A percentile compares a stretch with the other conserved stretches of the same genome.
These are phyloP conservation scores for Oemleria cerasiformis DNA, from an alignment of 306 rosid species.

Conservation along the genomic window DNA sequence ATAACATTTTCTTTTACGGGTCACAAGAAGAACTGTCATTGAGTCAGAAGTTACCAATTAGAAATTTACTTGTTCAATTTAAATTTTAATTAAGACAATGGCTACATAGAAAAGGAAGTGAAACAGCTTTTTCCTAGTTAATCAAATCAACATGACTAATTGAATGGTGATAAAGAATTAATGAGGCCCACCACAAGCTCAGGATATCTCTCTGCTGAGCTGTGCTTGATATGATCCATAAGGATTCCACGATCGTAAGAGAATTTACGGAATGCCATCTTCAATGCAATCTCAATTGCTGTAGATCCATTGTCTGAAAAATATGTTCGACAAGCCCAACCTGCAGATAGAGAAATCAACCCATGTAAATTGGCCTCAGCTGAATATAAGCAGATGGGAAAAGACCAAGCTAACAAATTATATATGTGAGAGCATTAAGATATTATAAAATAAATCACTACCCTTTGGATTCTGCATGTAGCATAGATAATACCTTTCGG, in stretches of 20 bases:
- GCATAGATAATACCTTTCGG: constrained; percentile 3
- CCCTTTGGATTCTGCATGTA: constrained; percentile 10
- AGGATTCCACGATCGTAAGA: constrained; percentile 60
- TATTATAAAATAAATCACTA: constrained; percentile 11
- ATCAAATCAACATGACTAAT: constrained; percentile 2
- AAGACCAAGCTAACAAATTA: not conserved
- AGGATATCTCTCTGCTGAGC: constrained; percentile 35
- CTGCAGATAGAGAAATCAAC: constrained; percentile 28
- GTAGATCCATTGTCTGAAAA: constrained; percentile 98
- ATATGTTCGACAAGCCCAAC: constrained; percentile 87
- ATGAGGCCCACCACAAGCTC: constrained; percentile 65
- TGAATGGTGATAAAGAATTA: constrained; percentile 24
- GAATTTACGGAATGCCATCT: constrained; percentile 98
- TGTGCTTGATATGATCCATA: constrained; percentile 36
- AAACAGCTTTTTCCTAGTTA: not conserved
- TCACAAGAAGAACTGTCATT: not conserved
- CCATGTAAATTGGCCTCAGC: constrained; percentile 7
- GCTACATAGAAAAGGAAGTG: not conserved
- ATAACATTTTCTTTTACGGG: not conserved
- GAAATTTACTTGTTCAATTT: too few relatives aligned
- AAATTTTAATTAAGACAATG: not conserved
- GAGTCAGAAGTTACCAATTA: not conserved
- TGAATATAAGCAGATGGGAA: constrained; percentile 13
- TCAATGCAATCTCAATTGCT: constrained; percentile 93
- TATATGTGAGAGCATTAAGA: constrained; percentile 16